Conservation (phyloP, 2,329 filamentous ascomycete genomes). For the Cercospora berteroae region DNA sequence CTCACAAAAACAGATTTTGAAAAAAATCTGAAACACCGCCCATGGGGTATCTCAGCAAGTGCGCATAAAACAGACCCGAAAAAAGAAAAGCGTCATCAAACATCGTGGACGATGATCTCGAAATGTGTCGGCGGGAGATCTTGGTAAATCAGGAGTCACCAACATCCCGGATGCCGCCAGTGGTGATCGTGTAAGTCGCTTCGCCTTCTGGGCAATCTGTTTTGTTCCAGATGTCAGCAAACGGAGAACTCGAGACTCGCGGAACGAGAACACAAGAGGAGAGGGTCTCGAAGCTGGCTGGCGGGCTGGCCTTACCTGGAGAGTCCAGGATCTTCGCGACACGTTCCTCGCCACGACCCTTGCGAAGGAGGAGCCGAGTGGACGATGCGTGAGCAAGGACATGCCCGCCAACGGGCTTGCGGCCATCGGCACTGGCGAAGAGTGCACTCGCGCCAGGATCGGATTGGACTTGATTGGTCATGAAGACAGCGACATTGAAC, state of each 20-base stretch:
- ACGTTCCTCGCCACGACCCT: slow-evolving; percentile 67
- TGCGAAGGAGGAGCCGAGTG: slow-evolving; percentile 64
- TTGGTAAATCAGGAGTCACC: slow-evolving; percentile 53
- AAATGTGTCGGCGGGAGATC: not conserved
- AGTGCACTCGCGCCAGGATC: slow-evolving; percentile 67
- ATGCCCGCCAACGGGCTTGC: slow-evolving; percentile 66
- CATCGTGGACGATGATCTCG: not conserved
- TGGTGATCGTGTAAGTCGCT: slow-evolving; percentile 68
- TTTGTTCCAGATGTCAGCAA: slow-evolving; percentile 43
- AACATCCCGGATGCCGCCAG: slow-evolving; percentile 65
- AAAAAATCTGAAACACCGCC: not conserved
- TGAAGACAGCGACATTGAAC: slow-evolving; percentile 64
- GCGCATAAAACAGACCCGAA: not conserved
- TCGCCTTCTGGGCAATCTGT: slow-evolving; percentile 66
- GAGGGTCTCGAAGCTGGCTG: not conserved
- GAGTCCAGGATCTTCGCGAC: slow-evolving; percentile 69
- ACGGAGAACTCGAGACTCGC: not conserved
- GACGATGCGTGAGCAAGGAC: slow-evolving; percentile 68
- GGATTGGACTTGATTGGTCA: slow-evolving; percentile 71
- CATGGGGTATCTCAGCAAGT: not conserved
- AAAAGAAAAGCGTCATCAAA: not conserved
- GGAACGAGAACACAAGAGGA: not conserved
- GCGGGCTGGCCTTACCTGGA: slow-evolving; percentile 49
- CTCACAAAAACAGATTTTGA: not conserved
- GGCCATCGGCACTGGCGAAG: slow-evolving; percentile 65